Base-by-base conservation (phyloP, 257 asterid species). In the Fraxinus anomala region DNA sequence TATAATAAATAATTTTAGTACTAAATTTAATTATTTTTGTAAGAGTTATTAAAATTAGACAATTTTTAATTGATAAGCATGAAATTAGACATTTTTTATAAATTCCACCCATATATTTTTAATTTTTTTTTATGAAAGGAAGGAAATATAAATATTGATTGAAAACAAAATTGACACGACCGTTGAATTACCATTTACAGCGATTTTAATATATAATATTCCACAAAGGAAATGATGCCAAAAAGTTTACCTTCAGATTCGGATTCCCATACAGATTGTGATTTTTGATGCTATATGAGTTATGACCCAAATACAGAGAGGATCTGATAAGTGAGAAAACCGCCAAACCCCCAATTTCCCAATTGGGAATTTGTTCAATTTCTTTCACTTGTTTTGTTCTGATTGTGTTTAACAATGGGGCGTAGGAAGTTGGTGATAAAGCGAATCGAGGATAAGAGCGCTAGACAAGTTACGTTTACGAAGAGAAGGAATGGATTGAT, bases 401-500 rank as follows among this genome's bases (percentile, higher is more conserved):
- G 30, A 13, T 59, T 59, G 67, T 21, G 30, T 61, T 23, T 10
- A 63, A 63, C 69, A 24, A 79, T 79, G 83, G 83, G 83, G 24
- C 70, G 83, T 13, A 78, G 79, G 24, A 79, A 79, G 75, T 68
- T 79, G 42, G 79, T 26, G 74, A 74, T 79, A 37, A 42, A 79
- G 65, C 37, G 75, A 51, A 79, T 79, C 75, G 82, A 73, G 13
- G 75, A 79, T 72, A 33, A 77, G 17, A 73, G 75, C 63, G 75
- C 44, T 26, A 68, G 82, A 21, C 82, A 79, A 73, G 82, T 79
- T 59, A 79, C 82, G 19, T 79, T 79, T 73, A 73, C 82, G 0
- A 79, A 79, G 68, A 73, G 82, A 66, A 79, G 82, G 34, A 79
- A 54, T 73, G 82, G 82, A 54, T 77, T 79, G 16, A 23, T 79